Percentiles rank a stretch among this genome's conserved stretches.
These are phyloP conservation scores for Paradendryphiella salina DNA, from an alignment of 2,329 filamentous ascomycete species.

Conservation along the genomic window DNA sequence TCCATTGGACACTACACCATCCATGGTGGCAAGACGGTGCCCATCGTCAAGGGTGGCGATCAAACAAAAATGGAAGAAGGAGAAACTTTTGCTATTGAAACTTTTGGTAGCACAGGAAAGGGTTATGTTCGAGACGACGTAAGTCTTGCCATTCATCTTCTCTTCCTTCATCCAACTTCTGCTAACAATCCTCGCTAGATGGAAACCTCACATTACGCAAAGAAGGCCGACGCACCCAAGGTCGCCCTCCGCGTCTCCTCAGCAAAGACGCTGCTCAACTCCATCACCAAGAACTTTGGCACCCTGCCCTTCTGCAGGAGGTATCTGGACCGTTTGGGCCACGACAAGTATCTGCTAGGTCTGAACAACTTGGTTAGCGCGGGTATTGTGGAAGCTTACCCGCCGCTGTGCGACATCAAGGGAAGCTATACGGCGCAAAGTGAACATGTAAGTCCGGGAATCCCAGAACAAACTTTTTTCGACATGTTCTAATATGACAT, in stretches of 20 bases:
- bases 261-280: slow-evolving; percentile 80
- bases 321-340: slow-evolving; percentile 88
- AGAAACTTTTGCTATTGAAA: slow-evolving; percentile 93
- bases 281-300: slow-evolving; percentile 96
- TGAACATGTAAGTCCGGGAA: slow-evolving; percentile 70
- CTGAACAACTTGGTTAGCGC: slow-evolving; percentile 82
- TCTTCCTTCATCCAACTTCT: not conserved
- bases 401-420: slow-evolving; percentile 87
- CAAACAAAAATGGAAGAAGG: slow-evolving; percentile 98
- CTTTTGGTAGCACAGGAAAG: slow-evolving; percentile 90
- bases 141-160: slow-evolving; percentile 11
- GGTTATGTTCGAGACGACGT: slow-evolving; percentile 86
- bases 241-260: slow-evolving; percentile 76
- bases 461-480: not conserved
- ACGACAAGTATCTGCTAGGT: slow-evolving; percentile 90
- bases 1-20: slow-evolving; percentile 88
- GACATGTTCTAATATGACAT: slow-evolving; percentile 13
- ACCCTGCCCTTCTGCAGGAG: slow-evolving; percentile 88
- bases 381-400: slow-evolving; percentile 88
- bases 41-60: slow-evolving; percentile 86
- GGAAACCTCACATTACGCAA: slow-evolving; percentile 88
- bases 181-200: slow-evolving; percentile 49
- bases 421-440: slow-evolving; percentile 93
- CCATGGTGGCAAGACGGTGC: slow-evolving; percentile 89
- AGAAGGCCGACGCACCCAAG: slow-evolving; percentile 71